Evolutionary conservation across 2,329 filamentous ascomycete species (phyloP), one percentile per base, ranked within the genome.

Genomic region (Cytospora mali): DNA sequence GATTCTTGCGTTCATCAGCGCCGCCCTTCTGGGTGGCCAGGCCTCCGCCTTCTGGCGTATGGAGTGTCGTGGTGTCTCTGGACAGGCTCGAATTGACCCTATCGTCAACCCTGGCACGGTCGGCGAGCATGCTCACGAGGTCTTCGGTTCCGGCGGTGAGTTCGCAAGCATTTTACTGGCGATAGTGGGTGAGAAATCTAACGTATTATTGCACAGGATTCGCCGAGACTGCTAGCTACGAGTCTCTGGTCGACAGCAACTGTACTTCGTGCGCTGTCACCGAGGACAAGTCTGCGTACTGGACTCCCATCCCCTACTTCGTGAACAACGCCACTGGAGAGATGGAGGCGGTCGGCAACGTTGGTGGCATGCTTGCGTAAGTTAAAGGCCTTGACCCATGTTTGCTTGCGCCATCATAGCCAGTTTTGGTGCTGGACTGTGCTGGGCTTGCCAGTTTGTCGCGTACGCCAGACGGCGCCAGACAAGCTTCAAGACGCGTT

Each of bases 271-370:
- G 92, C 73, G 85, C 83, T 61, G 89, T 96, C 49, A 86, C 80
- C 42, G 82, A 94, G 76, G 93, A 97, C 77, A 89, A 88, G 77
- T 96, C 92, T n/a, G 88, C 87, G 33, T 97, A 97, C 79, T 97
- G 92, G 91, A 86, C 87, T 58, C 93, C 93, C 0, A 77, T 84
- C 2, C 72, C 96, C 66, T 93, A 94, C 78, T 97, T 96, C 75
- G 76, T 88, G 72, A 84, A 93, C 70, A 72, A 72, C 6, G 71
- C 76, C 14, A 89, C 90, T 68, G 85, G 89, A 62, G 79, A 86
- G 61, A 86, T 86, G 56, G 84, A 90, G 69, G 75, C 90, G 62
- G 91, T 96, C 52, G 76, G 83, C 1, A 88, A 95, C 73, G 84
- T 89, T 56, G 92, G 92, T 66, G 92, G 93, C 66, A 92, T 96